These are phyloP conservation scores for Aspergillus sp. DNA, from an alignment of 2,329 filamentous ascomycete genomes.

Conservation along the genomic window DNA sequence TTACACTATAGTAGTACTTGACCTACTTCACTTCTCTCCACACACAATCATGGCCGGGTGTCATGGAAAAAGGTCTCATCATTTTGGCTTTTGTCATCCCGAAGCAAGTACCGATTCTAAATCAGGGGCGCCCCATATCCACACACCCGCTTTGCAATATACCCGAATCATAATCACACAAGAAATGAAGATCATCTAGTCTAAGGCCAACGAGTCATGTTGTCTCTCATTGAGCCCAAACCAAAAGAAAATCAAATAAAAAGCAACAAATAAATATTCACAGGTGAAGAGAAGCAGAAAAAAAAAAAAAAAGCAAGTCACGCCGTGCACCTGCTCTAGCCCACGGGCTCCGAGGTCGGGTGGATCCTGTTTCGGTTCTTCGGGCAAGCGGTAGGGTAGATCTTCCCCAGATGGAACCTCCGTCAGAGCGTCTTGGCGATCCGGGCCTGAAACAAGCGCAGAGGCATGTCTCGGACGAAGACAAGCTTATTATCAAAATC, in stretches of 20 bases:
- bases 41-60: not conserved
- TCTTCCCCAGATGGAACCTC: not conserved
- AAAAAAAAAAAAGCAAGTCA: slow-evolving; percentile 14
- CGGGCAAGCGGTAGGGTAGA: not conserved
- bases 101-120: slow-evolving; percentile 2
- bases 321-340: not conserved
- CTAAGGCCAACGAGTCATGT: slow-evolving; percentile 16
- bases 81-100: not conserved
- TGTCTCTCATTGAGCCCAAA: slow-evolving; percentile 17
- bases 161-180: slow-evolving; percentile 6
- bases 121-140: slow-evolving; percentile 18
- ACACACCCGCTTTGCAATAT: slow-evolving; percentile 2
- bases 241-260: not conserved
- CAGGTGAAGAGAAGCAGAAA: slow-evolving; percentile 19
- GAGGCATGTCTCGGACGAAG: not conserved
- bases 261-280: slow-evolving; percentile 21
- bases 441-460: not conserved
- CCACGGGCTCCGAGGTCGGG: not conserved
- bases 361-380: not conserved
- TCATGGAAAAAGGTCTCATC: slow-evolving; percentile 3
- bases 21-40: not conserved
- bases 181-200: slow-evolving; percentile 7
- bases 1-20: not conserved
- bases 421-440: slow-evolving; percentile 6
- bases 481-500: slow-evolving; percentile 11